phyloP scores from a whole-genome alignment of 805 yeast genomes.

The Zygosaccharomyces siamensis region DNA sequence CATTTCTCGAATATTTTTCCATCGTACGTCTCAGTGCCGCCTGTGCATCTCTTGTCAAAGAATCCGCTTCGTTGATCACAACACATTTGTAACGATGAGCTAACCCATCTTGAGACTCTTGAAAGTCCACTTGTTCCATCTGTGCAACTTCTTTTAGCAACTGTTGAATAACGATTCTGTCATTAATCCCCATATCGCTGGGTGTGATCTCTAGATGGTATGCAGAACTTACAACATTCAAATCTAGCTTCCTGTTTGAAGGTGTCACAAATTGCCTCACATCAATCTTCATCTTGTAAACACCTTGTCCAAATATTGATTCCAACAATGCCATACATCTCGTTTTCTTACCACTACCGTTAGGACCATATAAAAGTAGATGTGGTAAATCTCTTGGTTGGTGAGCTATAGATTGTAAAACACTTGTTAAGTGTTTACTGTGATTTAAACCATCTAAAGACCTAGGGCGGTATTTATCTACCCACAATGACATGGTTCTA shows the following conservation, averaged over 20 bases:
- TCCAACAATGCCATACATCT: slow-evolving; percentile 74
- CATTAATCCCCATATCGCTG: slow-evolving; percentile 93
- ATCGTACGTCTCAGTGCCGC: slow-evolving; percentile 93
- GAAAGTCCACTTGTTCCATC: slow-evolving; percentile 88
- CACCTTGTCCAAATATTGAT: slow-evolving; percentile 77
- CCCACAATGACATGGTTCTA: slow-evolving; percentile 85
- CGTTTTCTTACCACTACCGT: slow-evolving; percentile 96
- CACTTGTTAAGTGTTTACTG: slow-evolving; percentile 59
- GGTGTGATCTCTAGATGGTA: slow-evolving; percentile 95
- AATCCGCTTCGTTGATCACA: slow-evolving; percentile 86
- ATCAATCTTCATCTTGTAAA: slow-evolving; percentile 83
- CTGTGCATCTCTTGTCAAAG: slow-evolving; percentile 87
- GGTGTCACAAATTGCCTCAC: slow-evolving; percentile 76
- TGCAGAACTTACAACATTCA: slow-evolving; percentile 88
- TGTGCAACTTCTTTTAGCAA: slow-evolving; percentile 90
- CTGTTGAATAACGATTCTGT: slow-evolving; percentile 91
- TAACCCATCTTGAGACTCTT: slow-evolving; percentile 39
- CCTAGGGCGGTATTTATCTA: slow-evolving; percentile 86
- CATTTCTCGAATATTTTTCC: slow-evolving; percentile 88
- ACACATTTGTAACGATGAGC: slow-evolving; percentile 68
- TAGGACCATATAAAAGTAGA: slow-evolving; percentile 86
- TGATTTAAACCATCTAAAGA: slow-evolving; percentile 58
- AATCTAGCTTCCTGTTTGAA: slow-evolving; percentile 74
- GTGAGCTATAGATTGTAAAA: slow-evolving; percentile 47
- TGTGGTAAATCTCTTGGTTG: slow-evolving; percentile 76